These are phyloP conservation scores for Colletotrichum sp. DNA, from an alignment of 2,329 filamentous ascomycete genomes.

Conservation along the genomic window DNA sequence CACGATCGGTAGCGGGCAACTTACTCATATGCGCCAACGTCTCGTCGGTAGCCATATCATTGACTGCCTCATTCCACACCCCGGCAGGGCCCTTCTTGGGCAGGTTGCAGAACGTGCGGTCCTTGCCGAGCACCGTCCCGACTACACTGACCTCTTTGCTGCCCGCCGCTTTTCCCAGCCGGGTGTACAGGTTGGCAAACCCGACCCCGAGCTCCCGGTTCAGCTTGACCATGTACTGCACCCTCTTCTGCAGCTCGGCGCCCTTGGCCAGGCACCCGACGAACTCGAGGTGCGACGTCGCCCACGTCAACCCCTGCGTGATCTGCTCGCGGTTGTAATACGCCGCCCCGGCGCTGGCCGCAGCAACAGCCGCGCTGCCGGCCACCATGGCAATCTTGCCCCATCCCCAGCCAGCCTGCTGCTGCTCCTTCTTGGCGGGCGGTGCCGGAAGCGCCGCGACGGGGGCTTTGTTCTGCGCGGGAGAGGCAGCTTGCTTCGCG, in stretches of 20 bases:
- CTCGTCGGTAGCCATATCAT: conserved; percentile 82
- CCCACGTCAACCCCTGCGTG: conserved; percentile 78
- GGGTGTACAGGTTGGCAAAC: conserved; percentile 87
- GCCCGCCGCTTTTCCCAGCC: conserved; percentile 73
- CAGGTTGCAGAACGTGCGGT: conserved; percentile 89
- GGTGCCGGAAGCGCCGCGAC: conserved; percentile 40
- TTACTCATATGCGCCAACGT: conserved; percentile 77
- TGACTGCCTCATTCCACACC: conserved; percentile 74
- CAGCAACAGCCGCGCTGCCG: conserved; percentile 82
- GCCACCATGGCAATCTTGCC: conserved; percentile 86
- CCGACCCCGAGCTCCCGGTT: conserved; percentile 71
- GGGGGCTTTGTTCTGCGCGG: conserved; percentile 30
- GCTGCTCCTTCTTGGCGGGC: conserved; percentile 35
- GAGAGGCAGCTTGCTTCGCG: conserved; percentile 41
- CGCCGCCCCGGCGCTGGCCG: conserved; percentile 81
- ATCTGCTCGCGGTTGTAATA: conserved; percentile 87
- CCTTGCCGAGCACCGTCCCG: conserved; percentile 65
- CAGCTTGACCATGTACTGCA: conserved; percentile 71
- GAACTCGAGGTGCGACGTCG: conserved; percentile 89
- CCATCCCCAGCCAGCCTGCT: conserved; percentile 71
- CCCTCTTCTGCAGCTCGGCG: conserved; percentile 78
- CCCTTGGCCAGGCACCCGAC: conserved; percentile 87
- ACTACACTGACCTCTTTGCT: conserved; percentile 58
- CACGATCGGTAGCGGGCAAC: conserved; percentile 27
- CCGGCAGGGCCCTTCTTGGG: conserved; percentile 61